Conservation (phyloP, 805 yeast genomes). For the Wickerhamomyces sydowiorum region DNA sequence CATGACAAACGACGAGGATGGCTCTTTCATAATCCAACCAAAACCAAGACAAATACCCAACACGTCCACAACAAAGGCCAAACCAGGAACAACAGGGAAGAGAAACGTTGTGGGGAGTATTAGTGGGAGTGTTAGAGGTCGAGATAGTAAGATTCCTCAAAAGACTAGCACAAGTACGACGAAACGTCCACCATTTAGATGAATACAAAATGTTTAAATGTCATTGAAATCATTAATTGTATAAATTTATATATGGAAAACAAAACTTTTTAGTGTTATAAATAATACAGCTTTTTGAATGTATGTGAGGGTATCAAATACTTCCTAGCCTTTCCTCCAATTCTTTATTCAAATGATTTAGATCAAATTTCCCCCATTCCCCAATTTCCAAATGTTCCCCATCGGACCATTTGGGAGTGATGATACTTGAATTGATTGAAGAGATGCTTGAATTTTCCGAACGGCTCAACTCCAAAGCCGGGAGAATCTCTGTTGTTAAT, state of each 20-base stretch:
- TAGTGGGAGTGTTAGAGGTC: not conserved
- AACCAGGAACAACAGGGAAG: not conserved
- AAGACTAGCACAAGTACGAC: slow-evolving; percentile 6
- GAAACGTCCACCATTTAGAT: slow-evolving; percentile 21
- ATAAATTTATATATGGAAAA: not conserved
- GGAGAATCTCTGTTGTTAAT: not conserved
- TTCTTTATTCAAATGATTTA: not conserved
- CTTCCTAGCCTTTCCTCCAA: not conserved
- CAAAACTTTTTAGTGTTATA: not conserved
- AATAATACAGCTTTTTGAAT: not conserved
- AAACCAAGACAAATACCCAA: slow-evolving; percentile 1
- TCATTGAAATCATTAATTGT: too few species aligned
- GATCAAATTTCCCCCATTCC: slow-evolving; percentile 1
- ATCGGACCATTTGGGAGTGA: not conserved
- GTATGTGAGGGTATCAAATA: not conserved
- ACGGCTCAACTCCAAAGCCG: not conserved
- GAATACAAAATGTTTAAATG: not conserved
- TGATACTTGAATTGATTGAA: not conserved
- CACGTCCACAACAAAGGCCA: not conserved
- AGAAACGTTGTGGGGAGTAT: not conserved
- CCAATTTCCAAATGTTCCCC: not conserved
- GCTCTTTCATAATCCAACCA: slow-evolving; percentile 25
- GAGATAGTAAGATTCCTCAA: slow-evolving; percentile 10
- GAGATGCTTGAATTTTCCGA: not conserved
- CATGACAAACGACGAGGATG: slow-evolving; percentile 26